phyloP scores from a whole-genome alignment of 2,329 filamentous ascomycete species.

The Colletotrichum salicis region DNA sequence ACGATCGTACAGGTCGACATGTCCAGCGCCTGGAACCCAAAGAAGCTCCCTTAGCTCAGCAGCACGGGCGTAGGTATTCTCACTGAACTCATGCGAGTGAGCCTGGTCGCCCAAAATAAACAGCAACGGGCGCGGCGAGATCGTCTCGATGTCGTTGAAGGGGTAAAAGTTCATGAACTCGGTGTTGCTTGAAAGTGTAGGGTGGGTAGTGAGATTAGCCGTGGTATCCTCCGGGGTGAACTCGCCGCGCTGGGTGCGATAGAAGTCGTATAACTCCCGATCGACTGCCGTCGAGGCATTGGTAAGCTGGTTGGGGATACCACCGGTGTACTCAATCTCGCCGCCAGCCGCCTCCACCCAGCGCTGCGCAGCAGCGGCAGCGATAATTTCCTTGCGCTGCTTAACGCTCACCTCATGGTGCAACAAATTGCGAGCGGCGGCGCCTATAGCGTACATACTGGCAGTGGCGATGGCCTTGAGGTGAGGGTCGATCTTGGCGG shows the following conservation, averaged over 20 bases:
- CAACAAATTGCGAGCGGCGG: constrained; percentile 8
- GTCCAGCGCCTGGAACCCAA: constrained; percentile 45
- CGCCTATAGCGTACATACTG: constrained; percentile 33
- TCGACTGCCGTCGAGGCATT: neutral
- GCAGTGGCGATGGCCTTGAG: constrained; percentile 38
- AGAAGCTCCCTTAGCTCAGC: constrained; percentile 50
- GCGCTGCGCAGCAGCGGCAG: neutral
- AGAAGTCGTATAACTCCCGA: constrained; percentile 27
- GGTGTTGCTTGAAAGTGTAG: constrained; percentile 44
- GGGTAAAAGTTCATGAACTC: constrained; percentile 47
- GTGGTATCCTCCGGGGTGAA: constrained; percentile 12
- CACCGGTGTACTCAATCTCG: constrained; percentile 4
- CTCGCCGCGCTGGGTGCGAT: constrained; percentile 27
- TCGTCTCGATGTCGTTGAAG: constrained; percentile 43
- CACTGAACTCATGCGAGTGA: constrained; percentile 44
- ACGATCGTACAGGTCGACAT: constrained; percentile 51
- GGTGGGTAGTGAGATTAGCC: constrained; percentile 44
- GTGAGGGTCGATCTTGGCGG: constrained; percentile 46
- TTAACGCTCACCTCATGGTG: neutral
- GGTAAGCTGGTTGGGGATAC: neutral
- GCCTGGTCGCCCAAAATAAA: constrained; percentile 42
- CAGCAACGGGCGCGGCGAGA: constrained; percentile 44
- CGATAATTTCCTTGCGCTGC: constrained; percentile 21
- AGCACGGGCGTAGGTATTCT: constrained; percentile 40
- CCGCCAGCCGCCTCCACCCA: constrained; percentile 11